Conservation (phyloP, 164 flowering plant genomes). For the Sedum album region DNA sequence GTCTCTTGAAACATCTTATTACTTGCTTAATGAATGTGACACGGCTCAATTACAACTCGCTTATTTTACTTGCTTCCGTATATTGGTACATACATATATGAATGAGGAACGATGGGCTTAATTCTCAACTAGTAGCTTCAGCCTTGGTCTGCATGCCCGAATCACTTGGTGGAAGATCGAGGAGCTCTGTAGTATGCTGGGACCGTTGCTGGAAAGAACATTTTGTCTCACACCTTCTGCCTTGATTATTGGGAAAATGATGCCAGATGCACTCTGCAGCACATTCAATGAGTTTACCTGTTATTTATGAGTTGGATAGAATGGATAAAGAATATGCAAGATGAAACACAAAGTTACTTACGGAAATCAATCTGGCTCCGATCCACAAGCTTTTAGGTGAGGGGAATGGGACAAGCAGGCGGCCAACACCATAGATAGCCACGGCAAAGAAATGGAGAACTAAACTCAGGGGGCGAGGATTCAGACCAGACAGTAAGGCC, state of each 20-base stretch:
- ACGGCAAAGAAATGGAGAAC: constrained; percentile 51
- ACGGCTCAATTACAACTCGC: background rate
- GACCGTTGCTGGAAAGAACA: constrained; percentile 26
- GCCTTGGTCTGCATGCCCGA: background rate
- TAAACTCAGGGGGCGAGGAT: constrained; percentile 49
- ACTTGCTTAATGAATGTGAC: background rate
- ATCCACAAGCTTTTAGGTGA: constrained; percentile 31
- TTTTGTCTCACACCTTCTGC: constrained; percentile 28
- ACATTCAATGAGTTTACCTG: background rate
- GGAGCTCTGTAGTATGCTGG: constrained; percentile 23
- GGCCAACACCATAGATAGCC: constrained; percentile 39
- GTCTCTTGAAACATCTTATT: background rate
- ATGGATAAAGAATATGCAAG: background rate
- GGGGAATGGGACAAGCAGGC: constrained; percentile 41
- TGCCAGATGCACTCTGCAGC: constrained; percentile 21
- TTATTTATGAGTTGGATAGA: background rate
- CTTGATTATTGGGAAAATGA: constrained; percentile 29
- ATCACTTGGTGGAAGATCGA: constrained; percentile 8
- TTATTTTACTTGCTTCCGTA: too few relatives aligned
- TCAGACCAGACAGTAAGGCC: constrained; percentile 51
- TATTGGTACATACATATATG: background rate
- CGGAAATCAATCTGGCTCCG: constrained; percentile 33
- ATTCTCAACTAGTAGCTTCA: background rate
- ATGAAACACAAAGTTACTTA: constrained; percentile 10
- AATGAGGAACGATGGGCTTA: background rate